Evolutionary conservation across 768 basidiomycete genomes (phyloP).

Genomic region (Cytidiella melzeri): DNA sequence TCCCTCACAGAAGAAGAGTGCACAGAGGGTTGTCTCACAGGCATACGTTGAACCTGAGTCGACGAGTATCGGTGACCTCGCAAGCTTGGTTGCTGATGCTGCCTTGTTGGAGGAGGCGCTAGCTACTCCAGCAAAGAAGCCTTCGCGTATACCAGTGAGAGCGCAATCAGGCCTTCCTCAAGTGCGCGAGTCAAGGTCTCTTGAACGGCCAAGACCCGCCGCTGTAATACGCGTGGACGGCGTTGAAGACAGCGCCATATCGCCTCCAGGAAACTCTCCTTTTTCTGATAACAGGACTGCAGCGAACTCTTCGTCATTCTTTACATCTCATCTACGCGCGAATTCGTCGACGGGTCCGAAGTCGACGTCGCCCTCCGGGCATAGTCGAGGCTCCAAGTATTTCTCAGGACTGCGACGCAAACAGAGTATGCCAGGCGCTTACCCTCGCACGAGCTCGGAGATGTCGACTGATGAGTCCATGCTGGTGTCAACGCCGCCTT

Average conservation of each 20-base stretch:
- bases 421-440: conserved; percentile 34
- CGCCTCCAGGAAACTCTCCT: background rate
- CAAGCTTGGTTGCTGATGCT: conserved; percentile 18
- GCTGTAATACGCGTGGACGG: background rate
- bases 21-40: background rate
- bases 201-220: background rate
- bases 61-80: conserved; percentile 21
- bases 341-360: background rate
- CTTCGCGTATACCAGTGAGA: conserved; percentile 9
- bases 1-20: conserved; percentile 2
- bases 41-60: conserved; percentile 11
- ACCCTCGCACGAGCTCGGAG: conserved; percentile 56
- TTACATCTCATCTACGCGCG: background rate
- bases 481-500: conserved; percentile 56
- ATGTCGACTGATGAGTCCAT: conserved; percentile 66
- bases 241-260: background rate
- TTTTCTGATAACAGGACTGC: background rate
- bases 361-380: background rate
- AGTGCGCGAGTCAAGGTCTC: background rate
- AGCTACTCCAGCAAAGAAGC: conserved; percentile 15
- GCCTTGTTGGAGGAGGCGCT: conserved; percentile 23
- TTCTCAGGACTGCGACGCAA: conserved; percentile 35
- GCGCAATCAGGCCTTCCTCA: conserved; percentile 7
- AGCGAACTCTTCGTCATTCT: background rate
- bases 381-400: background rate